These are phyloP conservation scores for Ophiognomonia clavigignenti-juglandacearum DNA, from an alignment of 2,329 filamentous ascomycete genomes.

Conservation along the genomic window DNA sequence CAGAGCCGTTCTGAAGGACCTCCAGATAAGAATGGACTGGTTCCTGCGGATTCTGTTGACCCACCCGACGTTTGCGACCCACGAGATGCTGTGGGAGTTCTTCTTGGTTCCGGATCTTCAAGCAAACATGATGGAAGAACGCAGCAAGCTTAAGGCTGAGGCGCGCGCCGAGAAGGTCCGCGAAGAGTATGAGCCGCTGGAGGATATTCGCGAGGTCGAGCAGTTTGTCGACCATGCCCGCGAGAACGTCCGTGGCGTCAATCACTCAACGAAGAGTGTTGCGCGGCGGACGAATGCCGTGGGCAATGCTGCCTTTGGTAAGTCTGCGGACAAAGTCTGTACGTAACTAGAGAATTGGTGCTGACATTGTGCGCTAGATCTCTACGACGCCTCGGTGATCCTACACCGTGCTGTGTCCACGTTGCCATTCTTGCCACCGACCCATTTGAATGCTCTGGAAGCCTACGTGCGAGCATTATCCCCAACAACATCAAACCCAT, in stretches of 20 bases:
- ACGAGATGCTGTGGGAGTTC: conserved; percentile 99
- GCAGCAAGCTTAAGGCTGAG: conserved; percentile 82
- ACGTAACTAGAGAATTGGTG: neutral
- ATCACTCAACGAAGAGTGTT: conserved; percentile 76
- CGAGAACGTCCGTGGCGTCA: conserved; percentile 82
- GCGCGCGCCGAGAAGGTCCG: conserved; percentile 76
- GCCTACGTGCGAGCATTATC: conserved; percentile 63
- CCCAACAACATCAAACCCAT: conserved; percentile 68
- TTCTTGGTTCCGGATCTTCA: conserved; percentile 95
- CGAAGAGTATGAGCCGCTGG: conserved; percentile 83
- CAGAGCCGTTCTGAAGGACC: conserved; percentile 77
- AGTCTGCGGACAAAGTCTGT: conserved; percentile 17
- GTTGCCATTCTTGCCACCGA: conserved; percentile 61
- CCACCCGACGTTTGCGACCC: conserved; percentile 89
- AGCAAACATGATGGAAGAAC: conserved; percentile 81
- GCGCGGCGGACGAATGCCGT: conserved; percentile 74
- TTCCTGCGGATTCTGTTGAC: conserved; percentile 82
- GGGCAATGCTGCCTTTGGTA: conserved; percentile 59
- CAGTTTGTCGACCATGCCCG: conserved; percentile 87
- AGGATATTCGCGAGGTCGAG: conserved; percentile 82
- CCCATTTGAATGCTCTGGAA: conserved; percentile 66
- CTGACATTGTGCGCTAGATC: conserved; percentile 42
- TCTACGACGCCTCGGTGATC: conserved; percentile 60
- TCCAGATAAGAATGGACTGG: conserved; percentile 79
- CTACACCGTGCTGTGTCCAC: conserved; percentile 48